Conservation (phyloP, 148 eudicot species). For the Fagopyrum homotropicum region DNA sequence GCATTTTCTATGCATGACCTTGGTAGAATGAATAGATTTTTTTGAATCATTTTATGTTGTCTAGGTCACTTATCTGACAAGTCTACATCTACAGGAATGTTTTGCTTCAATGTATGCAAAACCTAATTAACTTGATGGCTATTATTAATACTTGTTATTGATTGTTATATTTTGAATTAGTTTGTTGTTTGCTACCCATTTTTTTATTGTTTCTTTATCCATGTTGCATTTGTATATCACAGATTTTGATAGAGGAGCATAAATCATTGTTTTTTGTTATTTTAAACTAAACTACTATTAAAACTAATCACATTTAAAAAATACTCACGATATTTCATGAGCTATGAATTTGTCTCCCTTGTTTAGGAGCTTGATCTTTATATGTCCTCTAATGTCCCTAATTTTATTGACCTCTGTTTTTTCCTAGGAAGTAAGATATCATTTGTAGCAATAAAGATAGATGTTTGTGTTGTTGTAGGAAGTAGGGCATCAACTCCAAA, state of each 20-base stretch:
- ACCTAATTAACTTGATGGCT: not conserved
- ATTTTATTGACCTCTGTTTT: not conserved
- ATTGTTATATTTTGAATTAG: not conserved
- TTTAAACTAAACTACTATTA: not conserved
- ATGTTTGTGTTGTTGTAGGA: too few species aligned
- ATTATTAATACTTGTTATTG: not conserved
- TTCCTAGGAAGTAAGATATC: not conserved
- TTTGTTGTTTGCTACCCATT: not conserved
- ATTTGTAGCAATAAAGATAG: too few species aligned
- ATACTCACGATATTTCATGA: not conserved
- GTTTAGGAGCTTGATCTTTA: not conserved
- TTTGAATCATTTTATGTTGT: not conserved
- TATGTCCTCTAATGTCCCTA: not conserved
- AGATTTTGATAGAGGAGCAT: not conserved
- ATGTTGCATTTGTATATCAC: too few species aligned
- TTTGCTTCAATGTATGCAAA: not conserved
- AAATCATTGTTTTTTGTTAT: not conserved
- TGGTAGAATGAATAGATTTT: not conserved
- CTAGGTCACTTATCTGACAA: not conserved
- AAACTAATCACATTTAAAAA: not conserved
- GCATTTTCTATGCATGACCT: not conserved
- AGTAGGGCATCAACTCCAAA: not conserved
- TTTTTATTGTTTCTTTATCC: too few species aligned
- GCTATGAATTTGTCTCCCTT: not conserved
- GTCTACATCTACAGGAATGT: not conserved